Percentiles rank a stretch among this genome's conserved stretches.
These are phyloP conservation scores for Plasmodium vivax DNA, from an alignment of 169 alveolate genomes.

Conservation along the genomic window DNA sequence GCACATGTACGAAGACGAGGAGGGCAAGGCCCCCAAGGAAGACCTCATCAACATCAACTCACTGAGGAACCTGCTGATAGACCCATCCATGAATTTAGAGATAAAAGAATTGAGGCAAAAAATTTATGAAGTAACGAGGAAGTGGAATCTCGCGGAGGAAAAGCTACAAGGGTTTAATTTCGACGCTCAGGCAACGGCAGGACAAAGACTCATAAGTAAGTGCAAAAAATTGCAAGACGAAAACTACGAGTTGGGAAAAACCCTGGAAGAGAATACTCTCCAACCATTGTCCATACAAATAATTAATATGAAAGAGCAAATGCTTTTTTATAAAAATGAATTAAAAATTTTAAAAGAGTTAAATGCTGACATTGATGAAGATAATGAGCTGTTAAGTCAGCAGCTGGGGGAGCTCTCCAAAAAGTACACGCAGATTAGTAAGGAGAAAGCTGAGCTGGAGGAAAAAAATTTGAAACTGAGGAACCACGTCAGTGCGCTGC, in stretches of 20 bases:
- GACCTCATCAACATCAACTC: conserved; percentile 28
- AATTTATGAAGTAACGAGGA: conserved; percentile 76
- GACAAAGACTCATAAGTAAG: conserved; percentile 80
- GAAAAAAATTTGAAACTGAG: conserved; percentile 12
- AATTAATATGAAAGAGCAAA: conserved; percentile 73
- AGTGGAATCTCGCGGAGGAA: conserved; percentile 75
- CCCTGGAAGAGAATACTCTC: conserved; percentile 76
- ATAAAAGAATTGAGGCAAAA: conserved; percentile 74
- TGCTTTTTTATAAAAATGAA: conserved; percentile 75
- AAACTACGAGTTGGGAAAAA: conserved; percentile 79
- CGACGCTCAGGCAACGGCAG: conserved; percentile 80
- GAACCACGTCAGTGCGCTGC: conserved; percentile 9
- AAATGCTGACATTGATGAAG: conserved; percentile 80
- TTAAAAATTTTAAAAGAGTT: conserved; percentile 78
- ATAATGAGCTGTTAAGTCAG: conserved; percentile 77
- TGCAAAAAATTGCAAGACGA: conserved; percentile 82
- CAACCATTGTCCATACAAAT: conserved; percentile 72
- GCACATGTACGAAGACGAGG: conserved; percentile 73
- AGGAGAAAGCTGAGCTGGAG: conserved; percentile 28
- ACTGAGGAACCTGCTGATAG: conserved; percentile 67
- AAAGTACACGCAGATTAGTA: conserved; percentile 45
- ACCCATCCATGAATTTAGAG: conserved; percentile 78
- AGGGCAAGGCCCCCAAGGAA: conserved; percentile 12
- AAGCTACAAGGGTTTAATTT: conserved; percentile 77
- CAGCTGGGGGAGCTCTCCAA: conserved; percentile 76